Conservation (phyloP, 2,329 filamentous ascomycete genomes). For the Aspergillus sp. region DNA sequence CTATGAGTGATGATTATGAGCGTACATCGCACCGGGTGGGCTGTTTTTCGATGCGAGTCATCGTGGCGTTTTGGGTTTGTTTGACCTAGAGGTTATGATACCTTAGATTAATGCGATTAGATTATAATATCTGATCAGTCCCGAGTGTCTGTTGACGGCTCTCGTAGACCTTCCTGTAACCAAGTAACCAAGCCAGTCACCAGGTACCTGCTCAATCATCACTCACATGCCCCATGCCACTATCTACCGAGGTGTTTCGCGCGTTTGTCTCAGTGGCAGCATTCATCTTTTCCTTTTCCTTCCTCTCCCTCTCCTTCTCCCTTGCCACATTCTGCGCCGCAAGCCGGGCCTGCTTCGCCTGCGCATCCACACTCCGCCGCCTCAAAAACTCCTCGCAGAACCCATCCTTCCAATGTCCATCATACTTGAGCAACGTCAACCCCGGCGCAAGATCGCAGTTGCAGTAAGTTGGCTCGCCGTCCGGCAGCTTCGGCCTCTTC, state of each 20-base stretch:
- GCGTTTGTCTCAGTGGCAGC: not conserved
- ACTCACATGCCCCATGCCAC: not conserved
- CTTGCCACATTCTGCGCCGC: not conserved
- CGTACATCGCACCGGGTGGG: too few relatives aligned
- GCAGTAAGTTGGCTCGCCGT: not conserved
- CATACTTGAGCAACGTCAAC: not conserved
- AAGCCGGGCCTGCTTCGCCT: not conserved
- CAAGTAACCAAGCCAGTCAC: not conserved
- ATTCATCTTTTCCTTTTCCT: not conserved
- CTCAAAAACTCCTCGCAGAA: not conserved
- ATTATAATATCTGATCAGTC: too few relatives aligned
- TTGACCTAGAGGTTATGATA: too few relatives aligned
- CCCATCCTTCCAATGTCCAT: not conserved
- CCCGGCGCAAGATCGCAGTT: not conserved
- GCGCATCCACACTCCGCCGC: not conserved
- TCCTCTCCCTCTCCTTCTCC: too few relatives aligned
- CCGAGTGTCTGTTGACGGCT: too few relatives aligned
- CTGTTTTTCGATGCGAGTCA: too few relatives aligned
- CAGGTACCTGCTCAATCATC: not conserved
- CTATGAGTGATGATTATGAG: not conserved
- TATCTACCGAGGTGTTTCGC: not conserved
- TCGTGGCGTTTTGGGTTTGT: too few relatives aligned
- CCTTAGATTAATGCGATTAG: too few relatives aligned
- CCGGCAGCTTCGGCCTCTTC: not conserved
- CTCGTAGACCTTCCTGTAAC: too few relatives aligned